These are phyloP conservation scores for Ophiostoma pallidulum DNA, from an alignment of 2,329 filamentous ascomycete species.

Conservation along the genomic window DNA sequence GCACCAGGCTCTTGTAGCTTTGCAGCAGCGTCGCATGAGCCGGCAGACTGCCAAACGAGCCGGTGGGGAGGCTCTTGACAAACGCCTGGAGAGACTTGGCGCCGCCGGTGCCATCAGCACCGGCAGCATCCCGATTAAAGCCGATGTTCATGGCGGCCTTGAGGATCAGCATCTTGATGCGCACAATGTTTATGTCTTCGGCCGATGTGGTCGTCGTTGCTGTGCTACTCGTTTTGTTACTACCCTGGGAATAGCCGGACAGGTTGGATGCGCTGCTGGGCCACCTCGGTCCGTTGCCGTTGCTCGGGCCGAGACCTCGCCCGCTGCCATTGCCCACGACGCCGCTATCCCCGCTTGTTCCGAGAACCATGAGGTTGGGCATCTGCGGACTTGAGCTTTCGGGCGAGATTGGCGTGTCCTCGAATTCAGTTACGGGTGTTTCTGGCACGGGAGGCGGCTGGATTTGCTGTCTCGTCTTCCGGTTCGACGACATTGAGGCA, in stretches of 20 bases:
- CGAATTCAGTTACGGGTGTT: slow-evolving; percentile 90
- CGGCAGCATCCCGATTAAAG: slow-evolving; percentile 53
- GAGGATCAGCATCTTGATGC: slow-evolving; percentile 69
- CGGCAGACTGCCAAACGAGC: slow-evolving; percentile 65
- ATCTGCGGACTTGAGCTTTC: slow-evolving; percentile 66
- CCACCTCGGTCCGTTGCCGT: slow-evolving; percentile 45
- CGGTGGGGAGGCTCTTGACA: slow-evolving; percentile 63
- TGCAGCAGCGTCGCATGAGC: slow-evolving; percentile 64
- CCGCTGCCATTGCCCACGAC: slow-evolving; percentile 21
- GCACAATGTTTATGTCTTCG: slow-evolving; percentile 68
- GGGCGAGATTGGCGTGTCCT: slow-evolving; percentile 76
- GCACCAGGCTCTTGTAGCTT: slow-evolving; percentile 71
- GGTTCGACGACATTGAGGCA: slow-evolving; percentile 7
- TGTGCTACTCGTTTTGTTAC: slow-evolving; percentile 57
- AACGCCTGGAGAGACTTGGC: slow-evolving; percentile 59
- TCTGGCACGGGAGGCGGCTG: slow-evolving; percentile 56
- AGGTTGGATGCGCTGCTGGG: slow-evolving; percentile 71
- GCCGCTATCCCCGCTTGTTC: slow-evolving; percentile 47
- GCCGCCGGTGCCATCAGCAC: slow-evolving; percentile 33
- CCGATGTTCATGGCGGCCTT: slow-evolving; percentile 81
- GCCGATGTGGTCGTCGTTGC: slow-evolving; percentile 58
- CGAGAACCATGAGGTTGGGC: slow-evolving; percentile 81
- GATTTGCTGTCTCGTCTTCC: slow-evolving; percentile 32
- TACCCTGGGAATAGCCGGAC: slow-evolving; percentile 68
- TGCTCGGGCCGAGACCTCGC: neutral